Base-by-base conservation (phyloP, 176 grass and related monocot species). In the Thalia dealbata region DNA sequence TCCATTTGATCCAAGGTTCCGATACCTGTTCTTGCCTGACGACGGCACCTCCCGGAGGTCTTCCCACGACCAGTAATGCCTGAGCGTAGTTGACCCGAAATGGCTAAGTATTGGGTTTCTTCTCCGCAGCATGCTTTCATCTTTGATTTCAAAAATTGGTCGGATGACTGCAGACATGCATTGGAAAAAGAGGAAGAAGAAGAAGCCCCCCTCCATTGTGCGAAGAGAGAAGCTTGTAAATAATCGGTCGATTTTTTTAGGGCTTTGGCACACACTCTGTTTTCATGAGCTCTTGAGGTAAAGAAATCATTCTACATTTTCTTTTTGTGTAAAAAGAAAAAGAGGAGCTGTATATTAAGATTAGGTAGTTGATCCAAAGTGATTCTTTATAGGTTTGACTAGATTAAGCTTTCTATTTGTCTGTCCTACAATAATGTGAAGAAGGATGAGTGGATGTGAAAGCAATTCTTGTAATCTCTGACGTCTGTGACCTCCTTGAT, bases 1-100 rank as follows among this genome's bases (percentile, higher is more conserved):
- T 7, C 58, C 86, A 0, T 96, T 87, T 18, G 86, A 96, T 78
- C 82, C 89, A 0, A 92, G 88, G 74, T 96, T 96, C 60, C 84
- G 89, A 2, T 92, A 87, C 52, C 78, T 96, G 35, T 96, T 96
- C 81, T 83, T 96, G 72, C 87, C 89, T 64, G 86, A 96, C 73
- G 79, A 63, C 38, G 64, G 46, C 50, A 52, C 44, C 68, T 73
- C 61, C 21, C 52, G 76, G 56, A 84, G 52, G 38, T 68, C 65
- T 68, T 18, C 19, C 32, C 10, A 15, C 22, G 35, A 62, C 27
- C 59, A 4, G 59, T 11, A n/a, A 28, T 29, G 60, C 14, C 29
- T 28, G 11, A 63, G 32, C 1, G 28, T n/a, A n/a, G n/a, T 63
- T 63, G 60, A 28, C 22, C 29, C 15, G 54, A 5, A 63, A 62